Evolutionary conservation across 805 yeast genomes (phyloP).

Genomic region (Crinitomyces ghanaensis): DNA sequence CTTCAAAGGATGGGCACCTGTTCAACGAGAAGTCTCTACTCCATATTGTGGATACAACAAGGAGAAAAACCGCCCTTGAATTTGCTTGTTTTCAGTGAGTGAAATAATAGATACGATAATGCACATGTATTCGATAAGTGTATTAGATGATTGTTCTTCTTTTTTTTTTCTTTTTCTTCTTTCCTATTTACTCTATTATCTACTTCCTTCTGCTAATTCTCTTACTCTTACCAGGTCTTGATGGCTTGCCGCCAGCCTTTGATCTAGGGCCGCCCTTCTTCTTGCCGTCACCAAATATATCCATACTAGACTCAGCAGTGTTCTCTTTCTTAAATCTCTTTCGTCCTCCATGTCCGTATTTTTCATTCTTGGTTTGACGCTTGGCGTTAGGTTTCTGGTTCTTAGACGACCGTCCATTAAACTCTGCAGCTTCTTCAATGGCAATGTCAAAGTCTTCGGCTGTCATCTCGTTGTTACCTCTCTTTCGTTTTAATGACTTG

Average conservation of each 20-base stretch:
- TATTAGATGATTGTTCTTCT: too few relatives aligned
- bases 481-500: slow-evolving; percentile 81
- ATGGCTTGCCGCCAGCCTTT: too few relatives aligned
- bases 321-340: slow-evolving; percentile 64
- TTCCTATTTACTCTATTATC: not conserved
- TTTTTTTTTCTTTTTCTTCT: too few relatives aligned
- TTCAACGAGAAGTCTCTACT: too few relatives aligned
- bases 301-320: slow-evolving; percentile 60
- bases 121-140: too few relatives aligned
- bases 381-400: slow-evolving; percentile 45
- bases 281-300: slow-evolving; percentile 41
- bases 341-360: slow-evolving; percentile 70
- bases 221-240: slow-evolving; percentile 18
- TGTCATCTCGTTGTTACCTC: slow-evolving; percentile 62
- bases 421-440: slow-evolving; percentile 74
- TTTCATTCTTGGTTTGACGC: slow-evolving; percentile 59
- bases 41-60: too few relatives aligned
- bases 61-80: too few relatives aligned
- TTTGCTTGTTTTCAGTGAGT: too few relatives aligned
- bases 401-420: slow-evolving; percentile 28
- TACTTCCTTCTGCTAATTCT: slow-evolving; percentile 7
- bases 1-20: too few relatives aligned
- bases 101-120: too few relatives aligned
- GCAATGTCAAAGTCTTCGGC: slow-evolving; percentile 80
- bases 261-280: slow-evolving; percentile 10